These are phyloP conservation scores for Rhynchosporium agropyri DNA, from an alignment of 2,329 filamentous ascomycete genomes.

Conservation along the genomic window DNA sequence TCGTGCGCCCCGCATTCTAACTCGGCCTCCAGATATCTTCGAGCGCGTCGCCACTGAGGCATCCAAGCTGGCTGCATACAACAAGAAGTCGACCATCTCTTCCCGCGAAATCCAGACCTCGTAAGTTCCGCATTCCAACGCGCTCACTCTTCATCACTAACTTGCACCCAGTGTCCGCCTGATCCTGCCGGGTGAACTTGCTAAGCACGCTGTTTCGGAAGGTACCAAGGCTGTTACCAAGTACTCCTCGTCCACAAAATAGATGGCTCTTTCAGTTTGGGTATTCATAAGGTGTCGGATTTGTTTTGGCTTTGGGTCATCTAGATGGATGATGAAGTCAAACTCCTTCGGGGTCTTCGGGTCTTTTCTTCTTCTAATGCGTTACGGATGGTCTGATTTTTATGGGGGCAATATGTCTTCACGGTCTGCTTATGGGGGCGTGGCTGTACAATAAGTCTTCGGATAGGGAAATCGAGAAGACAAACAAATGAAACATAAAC, in stretches of 20 bases:
- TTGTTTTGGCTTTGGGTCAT: conserved; percentile 51
- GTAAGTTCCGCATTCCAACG: conserved; percentile 47
- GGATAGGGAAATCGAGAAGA: conserved; percentile 42
- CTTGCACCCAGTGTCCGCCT: conserved; percentile 69
- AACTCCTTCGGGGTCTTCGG: conserved; percentile 38
- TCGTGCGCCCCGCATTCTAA: conserved; percentile 32
- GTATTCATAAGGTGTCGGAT: conserved; percentile 60
- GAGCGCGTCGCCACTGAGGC: conserved; percentile 98
- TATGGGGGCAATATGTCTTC: conserved; percentile 68
- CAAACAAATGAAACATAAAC: conserved; percentile 39
- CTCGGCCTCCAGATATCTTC: conserved; percentile 77
- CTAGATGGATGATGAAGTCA: conserved; percentile 38
- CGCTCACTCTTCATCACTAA: background rate
- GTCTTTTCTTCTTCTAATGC: conserved; percentile 61
- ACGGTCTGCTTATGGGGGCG: conserved; percentile 67
- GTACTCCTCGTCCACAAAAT: conserved; percentile 99
- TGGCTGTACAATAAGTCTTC: conserved; percentile 68
- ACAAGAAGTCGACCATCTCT: conserved; percentile 99
- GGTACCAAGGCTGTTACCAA: conserved; percentile 99
- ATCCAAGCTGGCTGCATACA: conserved; percentile 98
- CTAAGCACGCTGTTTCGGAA: conserved; percentile 99
- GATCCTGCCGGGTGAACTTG: conserved; percentile 96
- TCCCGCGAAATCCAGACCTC: conserved; percentile 99
- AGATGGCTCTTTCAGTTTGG: conserved; percentile 57
- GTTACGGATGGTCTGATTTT: conserved; percentile 71